phyloP scores from a whole-genome alignment of 441 rosid genomes.

The Macaranga tanarius region DNA sequence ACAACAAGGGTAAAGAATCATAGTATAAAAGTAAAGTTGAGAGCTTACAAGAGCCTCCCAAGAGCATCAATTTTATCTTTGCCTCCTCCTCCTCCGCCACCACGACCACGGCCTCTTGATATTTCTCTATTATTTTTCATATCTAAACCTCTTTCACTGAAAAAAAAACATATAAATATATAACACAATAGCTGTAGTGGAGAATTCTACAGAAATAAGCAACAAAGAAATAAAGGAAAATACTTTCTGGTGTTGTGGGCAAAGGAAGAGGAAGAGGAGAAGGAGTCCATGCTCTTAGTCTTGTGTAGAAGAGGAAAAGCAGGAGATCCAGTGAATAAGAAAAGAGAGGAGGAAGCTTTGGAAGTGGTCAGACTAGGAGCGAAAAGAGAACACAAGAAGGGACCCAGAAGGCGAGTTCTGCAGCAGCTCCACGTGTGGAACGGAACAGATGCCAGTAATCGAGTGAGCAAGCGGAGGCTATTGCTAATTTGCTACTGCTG shows the following conservation, averaged over 20 bases:
- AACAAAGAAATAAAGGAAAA: neutral
- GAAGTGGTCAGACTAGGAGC: neutral
- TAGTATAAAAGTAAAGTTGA: neutral
- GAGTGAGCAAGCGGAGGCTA: too few relatives aligned
- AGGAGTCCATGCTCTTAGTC: conserved; percentile 25
- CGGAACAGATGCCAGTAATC: too few relatives aligned
- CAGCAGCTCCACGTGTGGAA: conserved; percentile 10
- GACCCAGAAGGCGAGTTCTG: conserved; percentile 13
- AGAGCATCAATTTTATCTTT: conserved; percentile 76
- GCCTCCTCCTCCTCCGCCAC: conserved; percentile 31
- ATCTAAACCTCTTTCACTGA: conserved; percentile 45
- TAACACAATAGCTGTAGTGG: neutral
- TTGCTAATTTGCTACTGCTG: too few relatives aligned
- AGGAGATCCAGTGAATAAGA: conserved; percentile 23
- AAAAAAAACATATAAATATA: neutral
- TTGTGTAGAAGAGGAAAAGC: conserved; percentile 30
- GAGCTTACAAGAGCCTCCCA: conserved; percentile 79
- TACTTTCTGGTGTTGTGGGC: conserved; percentile 51
- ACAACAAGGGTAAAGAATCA: neutral
- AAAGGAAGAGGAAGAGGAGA: conserved; percentile 35
- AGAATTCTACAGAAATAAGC: neutral
- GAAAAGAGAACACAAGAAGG: neutral
- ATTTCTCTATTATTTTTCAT: conserved; percentile 40
- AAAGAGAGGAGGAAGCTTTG: neutral
- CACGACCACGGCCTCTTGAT: conserved; percentile 49